Percentiles rank a stretch among this genome's conserved stretches.
Conservation (phyloP, 2,329 filamentous ascomycete species). For the Paracamarosporium sp. region DNA sequence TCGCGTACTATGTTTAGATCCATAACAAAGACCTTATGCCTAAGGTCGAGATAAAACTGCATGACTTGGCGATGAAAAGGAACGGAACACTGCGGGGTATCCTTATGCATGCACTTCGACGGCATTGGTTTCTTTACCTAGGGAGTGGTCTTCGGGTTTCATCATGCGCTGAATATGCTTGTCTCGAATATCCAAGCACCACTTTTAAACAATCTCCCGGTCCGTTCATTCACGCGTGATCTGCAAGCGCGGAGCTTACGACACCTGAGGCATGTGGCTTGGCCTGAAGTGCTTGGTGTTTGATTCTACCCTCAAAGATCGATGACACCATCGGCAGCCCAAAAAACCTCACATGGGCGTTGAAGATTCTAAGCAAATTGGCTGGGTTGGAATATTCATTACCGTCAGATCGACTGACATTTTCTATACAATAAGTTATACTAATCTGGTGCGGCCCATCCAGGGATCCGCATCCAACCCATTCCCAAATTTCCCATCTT, state of each 20-base stretch:
- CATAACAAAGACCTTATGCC: too few relatives aligned
- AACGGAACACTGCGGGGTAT: too few relatives aligned
- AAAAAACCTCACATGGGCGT: not conserved
- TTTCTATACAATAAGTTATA: conserved; percentile 10
- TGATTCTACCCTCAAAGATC: not conserved
- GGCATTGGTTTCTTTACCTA: too few relatives aligned
- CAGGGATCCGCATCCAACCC: not conserved
- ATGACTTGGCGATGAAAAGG: not conserved
- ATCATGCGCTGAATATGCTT: too few relatives aligned
- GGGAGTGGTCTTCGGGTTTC: too few relatives aligned
- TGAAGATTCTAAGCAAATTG: not conserved
- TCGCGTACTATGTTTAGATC: too few relatives aligned
- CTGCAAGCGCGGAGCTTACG: conserved; percentile 2
- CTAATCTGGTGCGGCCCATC: not conserved
- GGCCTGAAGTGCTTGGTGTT: not conserved
- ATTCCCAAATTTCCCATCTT: not conserved
- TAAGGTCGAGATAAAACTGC: not conserved
- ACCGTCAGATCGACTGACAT: conserved; percentile 11
- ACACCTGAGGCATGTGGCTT: conserved; percentile 1
- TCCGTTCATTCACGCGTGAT: too few relatives aligned
- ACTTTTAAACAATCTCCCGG: too few relatives aligned
- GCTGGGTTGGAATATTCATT: not conserved
- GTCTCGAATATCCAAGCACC: too few relatives aligned
- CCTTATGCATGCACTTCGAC: too few relatives aligned
- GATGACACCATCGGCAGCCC: not conserved